Conservation (phyloP, 1,284 basidiomycete species). For the Melampsora larici-populina region DNA sequence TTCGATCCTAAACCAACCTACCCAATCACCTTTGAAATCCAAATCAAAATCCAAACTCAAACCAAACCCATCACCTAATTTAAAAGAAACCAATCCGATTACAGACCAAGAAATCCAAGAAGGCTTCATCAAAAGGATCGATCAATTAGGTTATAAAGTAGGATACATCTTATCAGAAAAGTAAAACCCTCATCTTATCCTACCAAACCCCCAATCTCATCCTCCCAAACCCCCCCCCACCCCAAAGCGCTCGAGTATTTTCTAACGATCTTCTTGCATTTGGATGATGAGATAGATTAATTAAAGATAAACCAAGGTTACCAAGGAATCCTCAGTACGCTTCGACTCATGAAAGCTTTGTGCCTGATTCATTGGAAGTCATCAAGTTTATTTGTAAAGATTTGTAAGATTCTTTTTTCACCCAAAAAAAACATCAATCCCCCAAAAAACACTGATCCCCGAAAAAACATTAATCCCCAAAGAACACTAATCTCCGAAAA, state of each 20-base stretch:
- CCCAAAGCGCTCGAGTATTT: too few relatives aligned
- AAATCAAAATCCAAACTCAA: not conserved
- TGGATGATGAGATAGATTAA: too few relatives aligned
- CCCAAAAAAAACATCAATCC: too few relatives aligned
- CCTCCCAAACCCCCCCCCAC: too few relatives aligned
- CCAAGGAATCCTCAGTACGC: conserved; percentile 7
- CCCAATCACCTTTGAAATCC: too few relatives aligned
- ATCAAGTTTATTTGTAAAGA: conserved; percentile 44
- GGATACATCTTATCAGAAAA: conserved; percentile 41
- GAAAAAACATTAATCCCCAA: too few relatives aligned
- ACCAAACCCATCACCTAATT: conserved; percentile 1
- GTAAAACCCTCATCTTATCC: too few relatives aligned
- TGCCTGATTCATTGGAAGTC: conserved; percentile 38
- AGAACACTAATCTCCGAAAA: too few relatives aligned
- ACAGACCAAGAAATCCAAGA: conserved; percentile 22
- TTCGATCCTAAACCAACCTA: too few relatives aligned
- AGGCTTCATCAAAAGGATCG: conserved; percentile 19
- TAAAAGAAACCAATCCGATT: conserved; percentile 1
- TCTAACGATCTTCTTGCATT: too few relatives aligned
- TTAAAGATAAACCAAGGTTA: conserved; percentile 19
- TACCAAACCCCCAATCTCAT: too few relatives aligned
- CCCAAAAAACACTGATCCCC: too few relatives aligned
- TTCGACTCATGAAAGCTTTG: not conserved
- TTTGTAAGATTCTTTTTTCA: conserved; percentile 13
- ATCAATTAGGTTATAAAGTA: conserved; percentile 40